Conservation (phyloP, 2,329 filamentous ascomycete species). For the Lachnellula occidentalis region DNA sequence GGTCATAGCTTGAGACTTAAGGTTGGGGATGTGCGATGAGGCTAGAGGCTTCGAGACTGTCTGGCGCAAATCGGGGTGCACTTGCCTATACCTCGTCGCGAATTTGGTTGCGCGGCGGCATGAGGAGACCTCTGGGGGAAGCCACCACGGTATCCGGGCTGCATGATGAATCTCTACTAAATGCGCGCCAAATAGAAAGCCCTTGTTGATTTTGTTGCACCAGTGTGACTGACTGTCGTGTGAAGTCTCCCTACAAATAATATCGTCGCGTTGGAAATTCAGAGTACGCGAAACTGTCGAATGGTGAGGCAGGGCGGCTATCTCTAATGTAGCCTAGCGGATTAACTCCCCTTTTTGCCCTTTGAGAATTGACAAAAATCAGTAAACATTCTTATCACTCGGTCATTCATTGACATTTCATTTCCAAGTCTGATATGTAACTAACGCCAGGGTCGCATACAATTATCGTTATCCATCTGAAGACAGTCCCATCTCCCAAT, state of each 20-base stretch:
- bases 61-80: constrained; percentile 17
- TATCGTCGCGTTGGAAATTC: not conserved
- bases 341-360: not conserved
- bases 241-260: not conserved
- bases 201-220: not conserved
- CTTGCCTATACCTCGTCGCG: constrained; percentile 33
- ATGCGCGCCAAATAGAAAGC: not conserved
- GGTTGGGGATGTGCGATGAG: constrained; percentile 5
- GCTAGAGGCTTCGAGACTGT: constrained; percentile 10
- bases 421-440: constrained; percentile 10
- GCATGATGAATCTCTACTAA: constrained; percentile 20
- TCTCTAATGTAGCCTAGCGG: not conserved
- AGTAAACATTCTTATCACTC: not conserved
- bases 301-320: not conserved
- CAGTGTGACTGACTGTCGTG: not conserved
- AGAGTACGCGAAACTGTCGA: not conserved
- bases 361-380: not conserved
- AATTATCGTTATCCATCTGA: constrained; percentile 16
- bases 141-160: constrained; percentile 27
- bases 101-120: constrained; percentile 16
- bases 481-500: constrained; percentile 12
- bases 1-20: constrained; percentile 5
- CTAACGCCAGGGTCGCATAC: constrained; percentile 18
- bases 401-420: not conserved
- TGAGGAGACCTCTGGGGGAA: constrained; percentile 30